Conservation (phyloP, 345 rosid genomes). For the Mallotus nudiflorus region DNA sequence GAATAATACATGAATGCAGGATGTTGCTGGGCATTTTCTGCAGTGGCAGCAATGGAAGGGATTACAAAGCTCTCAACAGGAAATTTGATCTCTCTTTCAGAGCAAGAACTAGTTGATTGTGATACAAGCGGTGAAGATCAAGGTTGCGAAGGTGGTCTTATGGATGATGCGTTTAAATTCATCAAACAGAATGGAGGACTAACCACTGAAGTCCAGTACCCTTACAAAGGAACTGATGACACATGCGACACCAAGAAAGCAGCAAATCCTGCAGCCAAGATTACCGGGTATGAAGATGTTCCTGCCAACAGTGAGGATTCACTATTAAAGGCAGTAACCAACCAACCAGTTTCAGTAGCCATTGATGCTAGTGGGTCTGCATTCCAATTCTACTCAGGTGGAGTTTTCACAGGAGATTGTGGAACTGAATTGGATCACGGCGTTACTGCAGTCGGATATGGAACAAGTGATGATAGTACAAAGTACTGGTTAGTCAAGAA, state of each 20-base stretch:
- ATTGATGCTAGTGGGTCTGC: conserved; percentile 23
- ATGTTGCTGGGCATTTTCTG: conserved; percentile 60
- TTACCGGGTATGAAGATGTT: conserved; percentile 13
- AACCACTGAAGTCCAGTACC: conserved; percentile 28
- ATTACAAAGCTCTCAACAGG: conserved; percentile 37
- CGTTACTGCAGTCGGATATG: conserved; percentile 26
- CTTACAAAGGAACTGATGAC: conserved; percentile 18
- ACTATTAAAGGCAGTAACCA: conserved; percentile 22
- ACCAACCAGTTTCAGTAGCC: conserved; percentile 27
- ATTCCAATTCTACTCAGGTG: conserved; percentile 22
- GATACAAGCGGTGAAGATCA: conserved; percentile 16
- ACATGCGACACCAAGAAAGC: not conserved
- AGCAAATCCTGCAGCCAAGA: conserved; percentile 3
- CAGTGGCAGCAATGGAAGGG: conserved; percentile 55
- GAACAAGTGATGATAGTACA: not conserved
- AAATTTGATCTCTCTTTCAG: conserved; percentile 41
- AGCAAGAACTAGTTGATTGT: conserved; percentile 56
- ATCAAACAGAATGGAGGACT: conserved; percentile 34
- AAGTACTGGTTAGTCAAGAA: conserved; percentile 26
- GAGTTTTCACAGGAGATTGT: conserved; percentile 19
- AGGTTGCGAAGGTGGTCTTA: conserved; percentile 32
- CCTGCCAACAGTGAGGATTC: conserved; percentile 20
- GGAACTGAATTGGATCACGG: conserved; percentile 26
- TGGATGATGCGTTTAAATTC: conserved; percentile 36
- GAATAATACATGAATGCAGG: conserved; percentile 18